Base-by-base conservation (phyloP, 164 flowering plant species). In the Kalanchoe fedtschenkoi region DNA sequence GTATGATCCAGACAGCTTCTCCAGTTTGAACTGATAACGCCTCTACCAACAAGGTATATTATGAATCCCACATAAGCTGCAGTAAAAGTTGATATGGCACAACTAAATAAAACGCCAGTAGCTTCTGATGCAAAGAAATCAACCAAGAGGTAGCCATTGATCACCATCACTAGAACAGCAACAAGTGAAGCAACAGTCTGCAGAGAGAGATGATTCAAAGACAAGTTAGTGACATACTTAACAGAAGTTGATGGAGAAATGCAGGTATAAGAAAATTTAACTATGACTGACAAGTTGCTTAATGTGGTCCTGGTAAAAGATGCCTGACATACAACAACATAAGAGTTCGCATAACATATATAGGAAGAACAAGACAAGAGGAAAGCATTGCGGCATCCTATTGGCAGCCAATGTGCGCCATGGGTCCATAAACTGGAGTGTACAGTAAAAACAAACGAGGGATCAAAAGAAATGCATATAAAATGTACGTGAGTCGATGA, bases 91-190 rank as follows among this genome's bases (percentile, higher is more conserved):
- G 47, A 61, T 34, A 41, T 47, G 16, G 28, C 19, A 16, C 21
- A 7, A 21, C 28, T 47, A 28, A 61, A 42, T 47, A 61, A 33
- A 9, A 16, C 1, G 24, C 64, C 54, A 10, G 35, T 61, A 41
- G 47, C 53, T 61, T 61, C 64, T 26, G 64, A 42, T 47, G 47
- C 16, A 14, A 61, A 41, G 64, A 61, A 61, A 61, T 61, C 53
- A 35, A 61, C 34, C 53, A 61, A 28, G 11, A 61, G 64, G 21
- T 61, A 61, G 26, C 64, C 64, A 15, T 61, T 61, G 51, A 61
- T 61, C 54, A 42, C 54, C 64, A 61, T 61, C 47, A 61, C 64
- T 17, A 61, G 64, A 8, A 53, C 64, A 22, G 54, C 24, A n/a
- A 61, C 54, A 29, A 47, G 44, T 34, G 53, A 61, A 14, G 64